Conservation (phyloP, 805 yeast species). For the Saturnispora silvae region DNA sequence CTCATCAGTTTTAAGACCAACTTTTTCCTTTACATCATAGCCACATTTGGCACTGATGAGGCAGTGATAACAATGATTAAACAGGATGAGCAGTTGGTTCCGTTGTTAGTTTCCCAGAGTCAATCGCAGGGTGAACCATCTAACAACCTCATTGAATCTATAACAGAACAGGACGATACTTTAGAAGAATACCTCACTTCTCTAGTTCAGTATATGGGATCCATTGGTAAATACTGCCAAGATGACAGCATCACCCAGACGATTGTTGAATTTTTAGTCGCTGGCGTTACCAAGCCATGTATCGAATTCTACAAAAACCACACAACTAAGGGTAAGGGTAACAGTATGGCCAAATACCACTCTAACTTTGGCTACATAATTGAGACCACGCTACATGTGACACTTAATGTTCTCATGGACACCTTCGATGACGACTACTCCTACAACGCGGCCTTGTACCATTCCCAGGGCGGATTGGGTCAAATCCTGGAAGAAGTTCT, state of each 20-base stretch:
- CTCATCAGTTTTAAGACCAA: conserved; percentile 3
- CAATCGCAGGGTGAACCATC: too few relatives aligned
- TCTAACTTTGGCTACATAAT: conserved; percentile 17
- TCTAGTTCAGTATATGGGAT: conserved; percentile 19
- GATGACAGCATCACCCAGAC: conserved; percentile 12
- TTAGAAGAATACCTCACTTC: conserved; percentile 14
- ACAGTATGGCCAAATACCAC: conserved; percentile 17
- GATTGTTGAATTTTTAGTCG: conserved; percentile 20
- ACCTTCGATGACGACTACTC: conserved; percentile 67
- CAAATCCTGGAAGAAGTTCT: conserved; percentile 31
- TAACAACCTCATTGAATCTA: conserved; percentile 1
- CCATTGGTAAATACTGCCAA: conserved; percentile 18
- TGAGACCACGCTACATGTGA: conserved; percentile 35
- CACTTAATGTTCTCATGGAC: conserved; percentile 61
- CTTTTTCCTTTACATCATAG: background rate
- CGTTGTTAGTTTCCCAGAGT: background rate
- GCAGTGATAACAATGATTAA: background rate
- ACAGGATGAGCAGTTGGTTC: background rate
- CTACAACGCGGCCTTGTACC: conserved; percentile 64
- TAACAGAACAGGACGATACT: conserved; percentile 5
- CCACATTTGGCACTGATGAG: background rate
- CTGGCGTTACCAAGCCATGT: conserved; percentile 16
- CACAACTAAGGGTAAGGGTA: background rate
- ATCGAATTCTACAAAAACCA: conserved; percentile 11
- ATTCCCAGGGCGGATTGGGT: conserved; percentile 38